These are phyloP conservation scores for Boletus subparvulus DNA, from an alignment of 768 basidiomycete genomes.

Conservation along the genomic window DNA sequence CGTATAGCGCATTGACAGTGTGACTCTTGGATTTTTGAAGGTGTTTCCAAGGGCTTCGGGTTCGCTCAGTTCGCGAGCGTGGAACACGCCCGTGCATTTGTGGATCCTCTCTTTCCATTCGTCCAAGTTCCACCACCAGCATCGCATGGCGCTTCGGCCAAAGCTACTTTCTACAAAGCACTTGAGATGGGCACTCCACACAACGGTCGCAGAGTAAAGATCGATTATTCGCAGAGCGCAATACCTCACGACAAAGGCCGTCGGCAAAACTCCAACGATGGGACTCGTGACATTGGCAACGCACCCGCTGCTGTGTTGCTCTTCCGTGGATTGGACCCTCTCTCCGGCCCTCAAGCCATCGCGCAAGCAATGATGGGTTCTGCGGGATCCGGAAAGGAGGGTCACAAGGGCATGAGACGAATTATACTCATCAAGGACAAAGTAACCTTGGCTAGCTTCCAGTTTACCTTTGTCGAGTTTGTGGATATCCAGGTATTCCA, in stretches of 20 bases:
- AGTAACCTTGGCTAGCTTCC: conserved; percentile 83
- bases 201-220: conserved; percentile 85
- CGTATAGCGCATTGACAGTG: conserved; percentile 70
- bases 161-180: conserved; percentile 69
- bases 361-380: conserved; percentile 80
- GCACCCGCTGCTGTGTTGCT: conserved; percentile 79
- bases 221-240: conserved; percentile 91
- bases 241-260: conserved; percentile 67
- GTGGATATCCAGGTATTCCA: conserved; percentile 69
- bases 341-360: conserved; percentile 87
- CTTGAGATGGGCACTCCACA: conserved; percentile 69
- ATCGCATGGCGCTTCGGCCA: conserved; percentile 79
- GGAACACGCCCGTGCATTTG: conserved; percentile 87
- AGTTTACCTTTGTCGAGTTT: conserved; percentile 94
- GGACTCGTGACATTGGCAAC: conserved; percentile 93
- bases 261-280: conserved; percentile 79
- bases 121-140: conserved; percentile 90
- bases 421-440: conserved; percentile 90
- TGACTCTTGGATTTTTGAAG: conserved; percentile 72
- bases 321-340: conserved; percentile 85
- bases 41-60: conserved; percentile 93
- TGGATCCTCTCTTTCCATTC: conserved; percentile 88
- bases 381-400: conserved; percentile 73
- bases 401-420: conserved; percentile 83
- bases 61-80: conserved; percentile 90